Evolutionary conservation across 2,329 filamentous ascomycete species (phyloP).

Genomic region (Drechmeria coniospora): DNA sequence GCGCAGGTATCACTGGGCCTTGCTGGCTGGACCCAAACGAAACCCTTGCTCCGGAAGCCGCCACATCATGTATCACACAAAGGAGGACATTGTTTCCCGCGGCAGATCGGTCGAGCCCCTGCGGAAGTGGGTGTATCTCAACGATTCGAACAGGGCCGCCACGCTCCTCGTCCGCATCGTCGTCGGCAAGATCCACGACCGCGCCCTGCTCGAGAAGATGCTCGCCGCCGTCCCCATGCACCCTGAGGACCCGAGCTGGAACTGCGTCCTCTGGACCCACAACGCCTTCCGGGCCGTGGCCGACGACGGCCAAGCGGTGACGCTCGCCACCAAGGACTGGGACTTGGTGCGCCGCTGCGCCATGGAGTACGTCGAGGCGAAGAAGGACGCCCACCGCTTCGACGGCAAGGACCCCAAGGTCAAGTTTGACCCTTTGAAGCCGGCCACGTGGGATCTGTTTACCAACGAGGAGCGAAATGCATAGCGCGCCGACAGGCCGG

Average conservation of each 20-base stretch:
- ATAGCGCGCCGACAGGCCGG: too few relatives aligned
- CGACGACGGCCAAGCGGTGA: constrained; percentile 15
- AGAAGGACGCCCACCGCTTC: constrained; percentile 24
- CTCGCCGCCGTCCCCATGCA: constrained; percentile 16
- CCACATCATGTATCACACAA: constrained; percentile 16
- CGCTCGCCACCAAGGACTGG: constrained; percentile 19
- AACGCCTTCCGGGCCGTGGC: constrained; percentile 19
- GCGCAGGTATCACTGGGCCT: constrained; percentile 21
- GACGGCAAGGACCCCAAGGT: constrained; percentile 12
- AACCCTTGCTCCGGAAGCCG: constrained; percentile 7
- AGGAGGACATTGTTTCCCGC: constrained; percentile 10
- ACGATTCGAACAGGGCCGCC: constrained; percentile 2
- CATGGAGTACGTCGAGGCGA: constrained; percentile 22
- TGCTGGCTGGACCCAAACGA: constrained; percentile 20
- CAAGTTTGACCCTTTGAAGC: constrained; percentile 14
- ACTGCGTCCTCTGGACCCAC: constrained; percentile 26
- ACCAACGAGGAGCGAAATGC: constrained; percentile 7
- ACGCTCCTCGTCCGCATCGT: constrained; percentile 11
- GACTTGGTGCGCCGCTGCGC: constrained; percentile 16
- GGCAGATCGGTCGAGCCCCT: constrained; percentile 1
- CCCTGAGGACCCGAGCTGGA: constrained; percentile 18
- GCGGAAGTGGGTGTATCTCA: constrained; percentile 13
- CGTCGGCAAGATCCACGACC: constrained; percentile 17
- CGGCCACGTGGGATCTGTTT: constrained; percentile 22
- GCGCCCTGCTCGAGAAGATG: constrained; percentile 11